Base-by-base conservation (phyloP, 129 eudicot genomes). In the Cynara cardunculus region DNA sequence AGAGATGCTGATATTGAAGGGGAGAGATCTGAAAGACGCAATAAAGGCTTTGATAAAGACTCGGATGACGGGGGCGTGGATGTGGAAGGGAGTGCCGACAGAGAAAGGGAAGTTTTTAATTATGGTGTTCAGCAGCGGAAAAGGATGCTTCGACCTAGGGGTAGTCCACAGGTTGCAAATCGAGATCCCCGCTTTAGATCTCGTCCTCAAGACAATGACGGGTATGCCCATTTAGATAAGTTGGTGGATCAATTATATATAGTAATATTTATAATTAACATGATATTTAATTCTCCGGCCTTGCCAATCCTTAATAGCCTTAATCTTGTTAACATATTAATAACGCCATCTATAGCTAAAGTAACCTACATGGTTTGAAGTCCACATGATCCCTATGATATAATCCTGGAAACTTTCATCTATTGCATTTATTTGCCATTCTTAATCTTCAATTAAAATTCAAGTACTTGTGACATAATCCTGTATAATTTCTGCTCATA, bases 91-190 rank as follows among this genome's bases (percentile, higher is more conserved):
- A 89, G 85, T 64, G 75, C 86, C 6, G 98, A 88, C 44, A 85
- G 84, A 67, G 99, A 95, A 22, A 89, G 91, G 66, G 99, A 92
- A 62, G 85, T 25, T 46, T 92, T 92, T 27, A 86, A 73, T 82
- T 86, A 87, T 85, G 97, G 92, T 61, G 90, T 91, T 86, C 99
- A 96, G 82, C 99, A 96, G 79, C 83, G 96, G 59, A 93, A 93
- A 84, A 89, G 98, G 86, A 93, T 92, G 99, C 92, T 93, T 75
- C 96, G 96, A 32, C 99, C 98, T 4, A 91, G 93, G 83, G 95
- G 93, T 28, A 89, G 97, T 75, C 96, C 97, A 49, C 94, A 89
- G 82, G 81, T 84, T 46, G 89, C 85, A 70, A 88, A 82, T 37
- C 93, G 92, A 59, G 96, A 92, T 75, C 89, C 91, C 12, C 94